These are phyloP conservation scores for Pseudocercospora musae DNA, from an alignment of 2,329 filamentous ascomycete species.

Conservation along the genomic window DNA sequence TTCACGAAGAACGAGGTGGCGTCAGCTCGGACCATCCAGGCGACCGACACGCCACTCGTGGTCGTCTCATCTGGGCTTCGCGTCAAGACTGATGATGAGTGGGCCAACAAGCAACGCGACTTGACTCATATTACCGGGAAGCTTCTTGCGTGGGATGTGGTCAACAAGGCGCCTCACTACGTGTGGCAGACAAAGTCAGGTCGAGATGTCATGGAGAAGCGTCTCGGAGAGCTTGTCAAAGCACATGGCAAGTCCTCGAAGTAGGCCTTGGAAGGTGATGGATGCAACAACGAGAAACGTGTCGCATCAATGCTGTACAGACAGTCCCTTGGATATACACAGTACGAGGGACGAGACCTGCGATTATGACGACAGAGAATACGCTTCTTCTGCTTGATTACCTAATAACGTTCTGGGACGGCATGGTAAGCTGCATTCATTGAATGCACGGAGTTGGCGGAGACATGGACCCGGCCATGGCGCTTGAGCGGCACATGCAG, in stretches of 20 bases:
- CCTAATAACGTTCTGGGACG: neutral
- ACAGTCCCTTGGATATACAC: neutral
- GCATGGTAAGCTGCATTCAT: neutral
- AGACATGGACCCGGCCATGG: neutral
- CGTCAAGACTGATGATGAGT: conserved; percentile 63
- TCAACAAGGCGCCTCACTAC: conserved; percentile 77
- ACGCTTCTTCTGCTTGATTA: neutral
- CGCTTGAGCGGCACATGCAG: neutral
- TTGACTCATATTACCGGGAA: conserved; percentile 76
- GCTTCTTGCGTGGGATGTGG: conserved; percentile 79
- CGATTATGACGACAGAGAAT: neutral
- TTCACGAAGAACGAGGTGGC: conserved; percentile 80
- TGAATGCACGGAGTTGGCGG: conserved; percentile 1
- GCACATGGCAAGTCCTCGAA: conserved; percentile 19
- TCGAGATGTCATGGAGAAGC: conserved; percentile 71
- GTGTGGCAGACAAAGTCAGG: conserved; percentile 79
- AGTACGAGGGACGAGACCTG: neutral
- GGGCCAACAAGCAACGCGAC: conserved; percentile 83
- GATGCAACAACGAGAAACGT: neutral
- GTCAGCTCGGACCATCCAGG: conserved; percentile 76
- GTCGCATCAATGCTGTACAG: neutral
- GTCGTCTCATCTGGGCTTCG: conserved; percentile 78
- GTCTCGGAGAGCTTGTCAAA: conserved; percentile 66
- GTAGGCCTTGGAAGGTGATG: neutral
- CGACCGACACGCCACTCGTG: conserved; percentile 68